A percentile compares a stretch with the other conserved stretches of the same genome.
These are phyloP conservation scores for Paracorniculantispora psalliotae DNA, from an alignment of 2,329 filamentous ascomycete genomes.

Conservation along the genomic window DNA sequence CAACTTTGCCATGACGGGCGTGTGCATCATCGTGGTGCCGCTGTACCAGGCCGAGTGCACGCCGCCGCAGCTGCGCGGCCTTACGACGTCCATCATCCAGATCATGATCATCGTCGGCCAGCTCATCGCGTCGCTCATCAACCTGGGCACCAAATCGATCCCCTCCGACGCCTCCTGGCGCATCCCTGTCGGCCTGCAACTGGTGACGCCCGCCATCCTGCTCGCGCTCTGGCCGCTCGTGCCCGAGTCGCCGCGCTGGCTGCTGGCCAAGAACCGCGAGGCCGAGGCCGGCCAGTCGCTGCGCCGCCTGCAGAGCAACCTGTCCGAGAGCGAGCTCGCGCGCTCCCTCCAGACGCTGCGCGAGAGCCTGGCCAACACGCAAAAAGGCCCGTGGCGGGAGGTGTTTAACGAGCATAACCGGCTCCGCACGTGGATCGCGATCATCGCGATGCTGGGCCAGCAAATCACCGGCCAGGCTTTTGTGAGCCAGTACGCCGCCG, in stretches of 20 bases:
- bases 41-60: slow-evolving; percentile 25
- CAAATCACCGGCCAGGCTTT: slow-evolving; percentile 30
- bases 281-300: slow-evolving; percentile 30
- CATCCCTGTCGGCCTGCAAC: slow-evolving; percentile 39
- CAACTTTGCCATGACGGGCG: slow-evolving; percentile 26
- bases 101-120: slow-evolving; percentile 24
- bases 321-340: slow-evolving; percentile 22
- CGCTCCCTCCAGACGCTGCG: slow-evolving; percentile 19
- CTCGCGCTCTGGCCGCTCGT: slow-evolving; percentile 31
- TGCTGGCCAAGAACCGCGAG: slow-evolving; percentile 31
- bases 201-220: slow-evolving; percentile 34
- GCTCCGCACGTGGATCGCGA: slow-evolving; percentile 21
- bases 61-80: slow-evolving; percentile 23
- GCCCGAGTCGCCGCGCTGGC: slow-evolving; percentile 43
- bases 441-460: slow-evolving; percentile 26
- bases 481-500: slow-evolving; percentile 22
- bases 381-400: slow-evolving; percentile 21
- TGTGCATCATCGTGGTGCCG: slow-evolving; percentile 27
- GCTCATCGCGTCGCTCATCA: slow-evolving; percentile 23
- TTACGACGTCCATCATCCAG: slow-evolving; percentile 25
- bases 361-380: slow-evolving; percentile 16
- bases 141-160: slow-evolving; percentile 23
- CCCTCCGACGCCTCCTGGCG: slow-evolving; percentile 31
- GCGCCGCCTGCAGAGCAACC: slow-evolving; percentile 24
- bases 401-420: slow-evolving; percentile 20